phyloP scores from a whole-genome alignment of 108 stramenopile genomes.

The Skeletonema marinoi region DNA sequence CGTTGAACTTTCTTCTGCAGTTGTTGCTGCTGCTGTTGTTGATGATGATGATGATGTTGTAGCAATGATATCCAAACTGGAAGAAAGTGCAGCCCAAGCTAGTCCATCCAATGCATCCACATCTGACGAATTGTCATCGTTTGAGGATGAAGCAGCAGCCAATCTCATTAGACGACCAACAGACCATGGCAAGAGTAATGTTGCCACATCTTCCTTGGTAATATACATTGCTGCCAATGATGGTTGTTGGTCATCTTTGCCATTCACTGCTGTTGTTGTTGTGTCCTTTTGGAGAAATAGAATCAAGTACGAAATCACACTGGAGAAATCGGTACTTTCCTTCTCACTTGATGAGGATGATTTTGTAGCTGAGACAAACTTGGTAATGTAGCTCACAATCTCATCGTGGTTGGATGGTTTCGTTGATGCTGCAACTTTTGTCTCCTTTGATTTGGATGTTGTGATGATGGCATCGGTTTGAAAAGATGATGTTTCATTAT shows the following conservation, averaged over 20 bases:
- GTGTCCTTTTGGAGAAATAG: background rate
- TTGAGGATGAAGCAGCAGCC: background rate
- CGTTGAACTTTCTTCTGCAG: background rate
- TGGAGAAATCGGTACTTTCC: background rate
- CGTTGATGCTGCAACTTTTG: background rate
- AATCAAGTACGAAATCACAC: conserved; percentile 16
- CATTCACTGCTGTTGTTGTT: background rate
- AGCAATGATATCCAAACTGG: conserved; percentile 11
- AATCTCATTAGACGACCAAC: conserved; percentile 19
- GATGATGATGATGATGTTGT: background rate
- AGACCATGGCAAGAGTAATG: conserved; percentile 44
- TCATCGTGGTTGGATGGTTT: background rate
- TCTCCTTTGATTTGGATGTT: background rate
- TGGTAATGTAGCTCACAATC: conserved; percentile 21
- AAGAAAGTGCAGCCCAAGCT: conserved; percentile 29
- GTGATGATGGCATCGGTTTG: background rate
- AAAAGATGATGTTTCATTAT: background rate
- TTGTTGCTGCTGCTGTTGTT: background rate
- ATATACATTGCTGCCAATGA: background rate
- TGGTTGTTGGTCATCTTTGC: background rate
- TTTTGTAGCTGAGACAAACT: conserved; percentile 9
- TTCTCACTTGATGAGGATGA: background rate
- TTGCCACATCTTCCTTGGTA: conserved; percentile 35
- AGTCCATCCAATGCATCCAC: background rate
- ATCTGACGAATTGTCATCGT: background rate